phyloP scores from a whole-genome alignment of 2,329 filamentous ascomycete genomes.

The Sclerotiophoma versabilis region DNA sequence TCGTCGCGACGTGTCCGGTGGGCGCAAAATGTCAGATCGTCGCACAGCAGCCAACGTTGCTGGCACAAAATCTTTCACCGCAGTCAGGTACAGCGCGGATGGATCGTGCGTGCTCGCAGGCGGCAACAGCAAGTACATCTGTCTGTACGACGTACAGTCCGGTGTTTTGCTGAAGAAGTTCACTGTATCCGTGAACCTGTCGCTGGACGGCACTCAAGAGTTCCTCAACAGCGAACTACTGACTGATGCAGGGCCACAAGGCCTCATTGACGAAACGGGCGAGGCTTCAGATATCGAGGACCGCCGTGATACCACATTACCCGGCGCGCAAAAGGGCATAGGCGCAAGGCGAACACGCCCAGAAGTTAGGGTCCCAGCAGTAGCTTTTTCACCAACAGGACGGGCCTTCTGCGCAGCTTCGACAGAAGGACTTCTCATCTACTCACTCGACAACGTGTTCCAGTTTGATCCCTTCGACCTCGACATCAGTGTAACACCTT shows the following conservation, averaged over 20 bases:
- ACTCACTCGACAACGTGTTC: conserved; percentile 83
- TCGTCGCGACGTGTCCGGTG: conserved; percentile 89
- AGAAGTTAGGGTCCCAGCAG: conserved; percentile 82
- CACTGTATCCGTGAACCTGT: conserved; percentile 95
- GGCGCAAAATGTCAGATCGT: conserved; percentile 85
- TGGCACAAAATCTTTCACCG: conserved; percentile 88
- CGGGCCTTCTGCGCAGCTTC: conserved; percentile 92
- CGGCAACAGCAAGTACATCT: conserved; percentile 98
- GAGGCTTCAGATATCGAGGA: conserved; percentile 91
- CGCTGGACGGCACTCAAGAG: conserved; percentile 92
- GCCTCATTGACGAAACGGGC: conserved; percentile 84
- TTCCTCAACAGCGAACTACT: conserved; percentile 92
- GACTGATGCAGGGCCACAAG: conserved; percentile 86
- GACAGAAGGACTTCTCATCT: conserved; percentile 92
- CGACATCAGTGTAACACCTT: conserved; percentile 90
- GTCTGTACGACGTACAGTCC: conserved; percentile 91
- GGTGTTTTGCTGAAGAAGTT: conserved; percentile 93
- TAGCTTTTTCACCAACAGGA: conserved; percentile 88
- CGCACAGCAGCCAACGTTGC: conserved; percentile 89
- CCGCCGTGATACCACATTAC: conserved; percentile 77
- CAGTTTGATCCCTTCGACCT: conserved; percentile 97
- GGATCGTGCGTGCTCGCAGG: conserved; percentile 88
- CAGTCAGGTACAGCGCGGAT: conserved; percentile 89
- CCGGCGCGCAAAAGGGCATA: conserved; percentile 87
- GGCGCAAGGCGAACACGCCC: conserved; percentile 79